Evolutionary conservation across 2,329 filamentous ascomycete genomes (phyloP).

Genomic region (Berkeleyomyces basicola): DNA sequence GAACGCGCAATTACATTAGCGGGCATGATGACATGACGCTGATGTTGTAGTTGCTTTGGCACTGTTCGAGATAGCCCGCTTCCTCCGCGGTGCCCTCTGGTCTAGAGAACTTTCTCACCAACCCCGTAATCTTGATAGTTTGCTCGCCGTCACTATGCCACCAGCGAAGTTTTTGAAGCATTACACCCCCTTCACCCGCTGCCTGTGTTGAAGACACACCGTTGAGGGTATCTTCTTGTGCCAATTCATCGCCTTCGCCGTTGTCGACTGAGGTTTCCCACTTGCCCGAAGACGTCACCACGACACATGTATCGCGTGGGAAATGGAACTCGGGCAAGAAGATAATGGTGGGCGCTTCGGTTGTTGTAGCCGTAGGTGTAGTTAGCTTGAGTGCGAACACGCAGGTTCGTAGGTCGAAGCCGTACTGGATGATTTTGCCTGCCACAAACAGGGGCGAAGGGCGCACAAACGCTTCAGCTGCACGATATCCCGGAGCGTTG

Average conservation of each 20-base stretch:
- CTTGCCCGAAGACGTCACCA: slow-evolving; percentile 70
- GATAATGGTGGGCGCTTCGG: slow-evolving; percentile 56
- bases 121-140: slow-evolving; percentile 56
- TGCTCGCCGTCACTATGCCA: slow-evolving; percentile 85
- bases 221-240: neutral
- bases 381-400: slow-evolving; percentile 57
- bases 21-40: slow-evolving; percentile 28
- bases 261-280: slow-evolving; percentile 72
- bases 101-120: slow-evolving; percentile 39
- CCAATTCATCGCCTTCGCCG: slow-evolving; percentile 10
- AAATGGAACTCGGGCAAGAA: slow-evolving; percentile 90
- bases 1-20: slow-evolving; percentile 30
- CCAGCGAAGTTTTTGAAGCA: slow-evolving; percentile 69
- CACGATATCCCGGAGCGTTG: slow-evolving; percentile 60
- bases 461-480: slow-evolving; percentile 82
- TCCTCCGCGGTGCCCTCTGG: slow-evolving; percentile 46
- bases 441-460: slow-evolving; percentile 63
- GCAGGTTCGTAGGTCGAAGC: slow-evolving; percentile 69
- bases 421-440: slow-evolving; percentile 53
- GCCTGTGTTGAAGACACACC: neutral
- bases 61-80: slow-evolving; percentile 61
- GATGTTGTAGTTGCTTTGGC: slow-evolving; percentile 32
- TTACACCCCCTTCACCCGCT: slow-evolving; percentile 37
- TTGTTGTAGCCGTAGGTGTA: slow-evolving; percentile 32
- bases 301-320: slow-evolving; percentile 51